Evolutionary conservation across 2,329 filamentous ascomycete genomes (phyloP).

Genomic region (Hypoxylon sp.): DNA sequence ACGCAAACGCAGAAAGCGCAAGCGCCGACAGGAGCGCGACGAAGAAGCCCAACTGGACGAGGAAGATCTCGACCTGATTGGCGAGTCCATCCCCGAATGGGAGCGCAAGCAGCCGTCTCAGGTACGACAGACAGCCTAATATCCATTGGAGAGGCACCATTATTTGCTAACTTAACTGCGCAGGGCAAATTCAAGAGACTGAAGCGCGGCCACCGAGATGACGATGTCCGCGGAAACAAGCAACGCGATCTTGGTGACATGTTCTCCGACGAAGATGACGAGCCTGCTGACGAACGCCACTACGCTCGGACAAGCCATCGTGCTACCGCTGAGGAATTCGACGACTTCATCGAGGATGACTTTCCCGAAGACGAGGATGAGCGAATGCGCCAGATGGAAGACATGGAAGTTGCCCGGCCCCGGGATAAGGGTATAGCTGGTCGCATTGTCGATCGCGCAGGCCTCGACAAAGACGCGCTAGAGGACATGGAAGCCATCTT

Average conservation of each 20-base stretch:
- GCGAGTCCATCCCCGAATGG: slow-evolving; percentile 77
- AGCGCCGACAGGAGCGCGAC: slow-evolving; percentile 75
- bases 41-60: slow-evolving; percentile 92
- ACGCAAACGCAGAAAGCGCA: slow-evolving; percentile 77
- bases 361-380: slow-evolving; percentile 88
- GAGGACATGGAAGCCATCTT: slow-evolving; percentile 98
- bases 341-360: slow-evolving; percentile 97
- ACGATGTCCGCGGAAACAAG: slow-evolving; percentile 69
- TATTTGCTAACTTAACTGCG: slow-evolving; percentile 21
- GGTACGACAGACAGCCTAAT: slow-evolving; percentile 57
- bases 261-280: slow-evolving; percentile 93
- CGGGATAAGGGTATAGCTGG: slow-evolving; percentile 73
- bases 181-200: slow-evolving; percentile 95
- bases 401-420: slow-evolving; percentile 86
- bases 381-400: slow-evolving; percentile 77
- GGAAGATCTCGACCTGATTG: slow-evolving; percentile 95
- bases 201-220: slow-evolving; percentile 86
- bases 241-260: slow-evolving; percentile 86
- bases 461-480: slow-evolving; percentile 88
- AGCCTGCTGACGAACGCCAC: slow-evolving; percentile 63
- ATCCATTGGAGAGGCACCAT: background rate
- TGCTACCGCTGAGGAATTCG: slow-evolving; percentile 78
- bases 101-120: slow-evolving; percentile 72
- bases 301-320: slow-evolving; percentile 64
- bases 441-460: slow-evolving; percentile 78